phyloP scores from a whole-genome alignment of 2,329 filamentous ascomycete species.

The Penicillium vulpinum region DNA sequence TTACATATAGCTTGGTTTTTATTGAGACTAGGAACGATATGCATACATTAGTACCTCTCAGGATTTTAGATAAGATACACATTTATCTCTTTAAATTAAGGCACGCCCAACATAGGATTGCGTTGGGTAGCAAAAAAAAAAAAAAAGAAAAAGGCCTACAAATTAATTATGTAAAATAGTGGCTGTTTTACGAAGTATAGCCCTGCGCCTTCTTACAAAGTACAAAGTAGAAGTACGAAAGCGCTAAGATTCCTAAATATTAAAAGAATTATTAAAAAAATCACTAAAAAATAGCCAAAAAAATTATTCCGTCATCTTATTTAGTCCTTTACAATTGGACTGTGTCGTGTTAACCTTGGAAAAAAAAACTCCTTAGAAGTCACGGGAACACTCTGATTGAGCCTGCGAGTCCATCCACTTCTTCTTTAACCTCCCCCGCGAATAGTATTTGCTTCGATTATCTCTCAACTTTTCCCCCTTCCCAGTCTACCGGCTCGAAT shows the following conservation, averaged over 20 bases:
- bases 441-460: background rate
- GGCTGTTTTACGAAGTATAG: constrained; percentile 21
- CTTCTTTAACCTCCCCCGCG: constrained; percentile 8
- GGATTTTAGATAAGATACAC: too few species aligned
- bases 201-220: background rate
- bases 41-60: background rate
- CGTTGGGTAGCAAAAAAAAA: constrained; percentile 8
- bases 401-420: constrained; percentile 8
- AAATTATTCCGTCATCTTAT: background rate
- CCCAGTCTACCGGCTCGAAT: background rate
- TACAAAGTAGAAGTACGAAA: constrained; percentile 1
- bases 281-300: background rate
- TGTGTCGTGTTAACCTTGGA: constrained; percentile 13
- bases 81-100: background rate
- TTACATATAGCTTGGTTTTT: too few species aligned
- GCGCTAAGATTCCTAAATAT: background rate
- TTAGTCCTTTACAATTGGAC: constrained; percentile 18
- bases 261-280: background rate
- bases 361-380: constrained; percentile 18
- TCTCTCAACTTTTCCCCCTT: constrained; percentile 2
- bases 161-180: constrained; percentile 20
- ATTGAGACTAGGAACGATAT: too few species aligned
- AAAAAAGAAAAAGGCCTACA: background rate
- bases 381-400: constrained; percentile 28
- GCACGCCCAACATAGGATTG: background rate